A percentile compares a stretch with the other conserved stretches of the same genome.
These are phyloP conservation scores for Vigna nakashimae DNA, from an alignment of 306 rosid species.

Conservation along the genomic window DNA sequence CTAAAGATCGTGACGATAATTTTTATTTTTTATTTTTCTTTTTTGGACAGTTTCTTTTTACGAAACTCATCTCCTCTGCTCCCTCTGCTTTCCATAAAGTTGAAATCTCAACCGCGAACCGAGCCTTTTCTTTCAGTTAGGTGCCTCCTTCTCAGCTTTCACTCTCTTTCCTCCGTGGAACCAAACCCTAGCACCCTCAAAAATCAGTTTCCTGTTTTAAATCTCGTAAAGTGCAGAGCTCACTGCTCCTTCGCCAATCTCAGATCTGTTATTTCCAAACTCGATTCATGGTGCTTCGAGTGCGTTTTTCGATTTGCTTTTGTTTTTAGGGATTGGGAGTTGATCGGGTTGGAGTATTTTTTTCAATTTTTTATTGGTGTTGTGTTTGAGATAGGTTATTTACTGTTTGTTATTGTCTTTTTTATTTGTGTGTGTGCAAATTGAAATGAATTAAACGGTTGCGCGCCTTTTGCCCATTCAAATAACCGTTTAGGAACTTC, in stretches of 20 bases:
- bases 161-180: conserved; percentile 28
- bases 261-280: conserved; percentile 58
- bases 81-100: conserved; percentile 56
- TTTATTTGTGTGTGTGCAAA: not conserved
- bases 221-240: conserved; percentile 37
- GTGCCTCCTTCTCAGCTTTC: conserved; percentile 65
- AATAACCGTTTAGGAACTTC: not conserved
- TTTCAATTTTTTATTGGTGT: conserved; percentile 13
- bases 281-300: conserved; percentile 38
- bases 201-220: conserved; percentile 33
- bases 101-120: conserved; percentile 81
- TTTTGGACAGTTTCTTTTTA: conserved; percentile 37
- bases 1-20: conserved; percentile 51
- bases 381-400: conserved; percentile 44
- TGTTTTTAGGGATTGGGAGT: conserved; percentile 29
- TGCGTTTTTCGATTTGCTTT: conserved; percentile 14
- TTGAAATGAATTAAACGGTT: conserved; percentile 40
- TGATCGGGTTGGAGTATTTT: conserved; percentile 35
- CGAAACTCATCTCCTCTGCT: conserved; percentile 47
- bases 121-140: conserved; percentile 60
- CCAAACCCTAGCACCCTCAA: conserved; percentile 73
- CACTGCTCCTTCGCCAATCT: conserved; percentile 45
- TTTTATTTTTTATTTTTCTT: not conserved
- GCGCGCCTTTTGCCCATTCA: conserved; percentile 33
- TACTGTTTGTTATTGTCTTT: conserved; percentile 21